Evolutionary conservation across 257 asterid species (phyloP).

Genomic region (Nicotiana paniculata): DNA sequence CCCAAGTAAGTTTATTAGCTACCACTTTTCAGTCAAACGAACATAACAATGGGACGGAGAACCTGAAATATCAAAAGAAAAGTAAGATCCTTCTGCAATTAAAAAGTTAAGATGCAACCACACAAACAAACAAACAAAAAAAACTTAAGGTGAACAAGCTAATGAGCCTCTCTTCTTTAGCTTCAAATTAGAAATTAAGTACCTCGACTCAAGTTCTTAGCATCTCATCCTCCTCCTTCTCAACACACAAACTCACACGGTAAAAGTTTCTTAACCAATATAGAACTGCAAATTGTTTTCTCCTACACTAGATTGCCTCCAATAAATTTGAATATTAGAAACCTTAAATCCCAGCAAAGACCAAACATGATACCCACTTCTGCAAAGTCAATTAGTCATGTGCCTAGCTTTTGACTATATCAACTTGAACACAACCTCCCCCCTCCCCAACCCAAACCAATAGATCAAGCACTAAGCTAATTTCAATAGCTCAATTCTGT

Average conservation of each 20-base stretch:
- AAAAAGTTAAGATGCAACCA: neutral
- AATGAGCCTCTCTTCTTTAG: neutral
- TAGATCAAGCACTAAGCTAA: neutral
- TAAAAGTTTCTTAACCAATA: neutral
- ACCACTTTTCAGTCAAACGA: neutral
- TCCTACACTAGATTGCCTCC: neutral
- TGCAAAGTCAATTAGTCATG: neutral
- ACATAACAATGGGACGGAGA: neutral
- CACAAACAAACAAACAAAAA: neutral
- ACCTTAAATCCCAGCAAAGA: neutral
- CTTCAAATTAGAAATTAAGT: conserved; percentile 1
- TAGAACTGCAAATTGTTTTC: neutral
- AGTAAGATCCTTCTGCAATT: neutral
- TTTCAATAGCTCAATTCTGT: conserved; percentile 1
- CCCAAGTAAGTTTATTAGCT: neutral
- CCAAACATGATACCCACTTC: neutral
- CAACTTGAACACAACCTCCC: neutral
- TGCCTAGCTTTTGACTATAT: neutral
- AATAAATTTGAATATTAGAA: neutral
- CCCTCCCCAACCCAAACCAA: too few relatives aligned
- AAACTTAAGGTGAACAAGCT: neutral
- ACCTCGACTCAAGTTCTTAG: neutral
- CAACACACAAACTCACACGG: neutral
- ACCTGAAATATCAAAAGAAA: conserved; percentile 1
- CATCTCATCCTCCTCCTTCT: neutral